These are phyloP conservation scores for Coemansia sp. DNA, from an alignment of 192 early-diverging fungal genomes.

Conservation along the genomic window DNA sequence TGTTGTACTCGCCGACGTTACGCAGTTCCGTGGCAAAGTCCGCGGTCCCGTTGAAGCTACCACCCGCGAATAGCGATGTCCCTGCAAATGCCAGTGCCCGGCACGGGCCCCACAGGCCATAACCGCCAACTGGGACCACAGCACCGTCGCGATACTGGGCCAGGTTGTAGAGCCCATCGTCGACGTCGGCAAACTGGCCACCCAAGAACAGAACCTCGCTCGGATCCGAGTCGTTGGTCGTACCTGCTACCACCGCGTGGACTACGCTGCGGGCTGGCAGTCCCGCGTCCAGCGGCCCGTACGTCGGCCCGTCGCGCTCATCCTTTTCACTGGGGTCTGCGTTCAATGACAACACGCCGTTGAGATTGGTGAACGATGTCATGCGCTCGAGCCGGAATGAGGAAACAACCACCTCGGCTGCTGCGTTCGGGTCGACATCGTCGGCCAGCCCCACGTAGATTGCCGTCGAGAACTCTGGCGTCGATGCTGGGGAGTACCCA, in stretches of 20 bases:
- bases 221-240: constrained; percentile 11
- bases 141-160: constrained; percentile 48
- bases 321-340: constrained; percentile 9
- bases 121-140: constrained; percentile 20
- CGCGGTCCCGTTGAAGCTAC: constrained; percentile 35
- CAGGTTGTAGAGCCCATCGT: constrained; percentile 50
- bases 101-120: constrained; percentile 28
- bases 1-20: constrained; percentile 42
- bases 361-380: constrained; percentile 32
- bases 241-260: constrained; percentile 31
- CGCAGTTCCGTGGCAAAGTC: constrained; percentile 13
- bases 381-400: constrained; percentile 32
- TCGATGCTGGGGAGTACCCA: constrained; percentile 49
- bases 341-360: constrained; percentile 34
- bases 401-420: constrained; percentile 34
- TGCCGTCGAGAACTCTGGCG: constrained; percentile 43
- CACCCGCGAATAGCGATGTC: constrained; percentile 33
- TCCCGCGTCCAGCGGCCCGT: constrained; percentile 28
- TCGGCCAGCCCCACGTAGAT: constrained; percentile 44
- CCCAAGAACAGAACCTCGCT: constrained; percentile 52
- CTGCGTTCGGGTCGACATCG: constrained; percentile 11
- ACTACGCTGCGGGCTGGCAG: constrained; percentile 49
- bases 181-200: constrained; percentile 51
- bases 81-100: constrained; percentile 26
- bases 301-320: constrained; percentile 26